Conservation (phyloP, 176 grass and related monocot species). For the Phoenix dactylifera region DNA sequence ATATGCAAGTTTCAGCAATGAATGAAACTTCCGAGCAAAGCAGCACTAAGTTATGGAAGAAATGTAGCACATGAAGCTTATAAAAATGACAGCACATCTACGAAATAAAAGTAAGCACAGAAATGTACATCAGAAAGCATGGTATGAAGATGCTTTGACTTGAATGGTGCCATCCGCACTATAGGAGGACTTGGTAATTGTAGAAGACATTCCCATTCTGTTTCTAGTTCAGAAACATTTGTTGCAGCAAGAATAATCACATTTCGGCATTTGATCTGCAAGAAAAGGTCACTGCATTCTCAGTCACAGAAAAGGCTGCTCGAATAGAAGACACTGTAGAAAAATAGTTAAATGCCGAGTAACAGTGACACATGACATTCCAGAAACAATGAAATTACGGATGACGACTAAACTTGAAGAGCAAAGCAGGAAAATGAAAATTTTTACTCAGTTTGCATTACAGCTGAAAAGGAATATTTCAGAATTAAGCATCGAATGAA, state of each 20-base stretch:
- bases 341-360: neutral
- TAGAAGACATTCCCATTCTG: conserved; percentile 80
- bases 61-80: conserved; percentile 2
- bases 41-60: neutral
- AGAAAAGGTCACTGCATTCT: conserved; percentile 18
- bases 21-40: too few relatives aligned
- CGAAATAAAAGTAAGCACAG: conserved; percentile 8
- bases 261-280: conserved; percentile 99
- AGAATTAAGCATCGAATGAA: too few relatives aligned
- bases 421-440: too few relatives aligned
- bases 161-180: conserved; percentile 39
- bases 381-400: too few relatives aligned
- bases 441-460: too few relatives aligned
- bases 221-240: conserved; percentile 73
- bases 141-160: conserved; percentile 58
- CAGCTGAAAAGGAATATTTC: too few relatives aligned
- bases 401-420: too few relatives aligned
- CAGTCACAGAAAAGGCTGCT: too few relatives aligned
- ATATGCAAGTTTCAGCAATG: too few relatives aligned
- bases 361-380: neutral
- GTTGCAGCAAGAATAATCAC: conserved; percentile 73
- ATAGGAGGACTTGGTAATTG: conserved; percentile 55
- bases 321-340: too few relatives aligned
- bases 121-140: conserved; percentile 61
- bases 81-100: conserved; percentile 8